Evolutionary conservation across 805 yeast species (phyloP).

Genomic region (Lipomyces sp.): DNA sequence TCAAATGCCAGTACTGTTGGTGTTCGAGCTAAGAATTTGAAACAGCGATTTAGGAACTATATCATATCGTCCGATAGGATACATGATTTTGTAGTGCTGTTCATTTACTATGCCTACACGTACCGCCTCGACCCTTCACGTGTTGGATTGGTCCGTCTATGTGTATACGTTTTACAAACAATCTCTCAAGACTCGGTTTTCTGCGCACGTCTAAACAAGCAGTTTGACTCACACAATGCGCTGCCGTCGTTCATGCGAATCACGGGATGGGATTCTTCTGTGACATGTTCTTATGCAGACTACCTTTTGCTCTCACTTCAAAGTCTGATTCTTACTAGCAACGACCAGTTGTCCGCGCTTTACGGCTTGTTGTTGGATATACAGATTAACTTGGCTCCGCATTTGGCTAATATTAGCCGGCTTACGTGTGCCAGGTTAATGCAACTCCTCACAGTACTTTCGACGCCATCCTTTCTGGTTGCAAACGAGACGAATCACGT

Average conservation of each 20-base stretch:
- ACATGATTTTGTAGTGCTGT: slow-evolving; percentile 51
- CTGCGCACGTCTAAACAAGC: slow-evolving; percentile 28
- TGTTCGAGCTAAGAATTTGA: neutral
- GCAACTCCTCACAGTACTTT: slow-evolving; percentile 30
- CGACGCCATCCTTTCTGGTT: slow-evolving; percentile 30
- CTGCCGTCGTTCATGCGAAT: slow-evolving; percentile 34
- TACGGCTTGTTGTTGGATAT: slow-evolving; percentile 34
- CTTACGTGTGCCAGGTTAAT: slow-evolving; percentile 33
- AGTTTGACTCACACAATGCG: slow-evolving; percentile 33
- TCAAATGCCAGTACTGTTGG: neutral
- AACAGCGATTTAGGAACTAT: slow-evolving; percentile 35
- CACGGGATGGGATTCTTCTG: slow-evolving; percentile 14
- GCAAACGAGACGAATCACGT: slow-evolving; percentile 30
- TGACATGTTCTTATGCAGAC: slow-evolving; percentile 36
- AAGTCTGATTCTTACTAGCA: slow-evolving; percentile 20
- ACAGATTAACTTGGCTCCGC: slow-evolving; percentile 36
- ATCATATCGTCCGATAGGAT: slow-evolving; percentile 48
- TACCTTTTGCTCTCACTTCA: slow-evolving; percentile 32
- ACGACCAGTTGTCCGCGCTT: slow-evolving; percentile 28
- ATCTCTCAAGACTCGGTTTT: slow-evolving; percentile 34
- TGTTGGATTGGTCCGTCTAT: slow-evolving; percentile 35
- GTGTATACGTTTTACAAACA: slow-evolving; percentile 36
- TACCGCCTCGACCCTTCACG: slow-evolving; percentile 40
- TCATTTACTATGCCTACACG: slow-evolving; percentile 56
- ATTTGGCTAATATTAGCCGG: slow-evolving; percentile 32